A percentile compares a stretch with the other conserved stretches of the same genome.
Conservation (phyloP, 768 basidiomycete species). For the Boletellus ananas region DNA sequence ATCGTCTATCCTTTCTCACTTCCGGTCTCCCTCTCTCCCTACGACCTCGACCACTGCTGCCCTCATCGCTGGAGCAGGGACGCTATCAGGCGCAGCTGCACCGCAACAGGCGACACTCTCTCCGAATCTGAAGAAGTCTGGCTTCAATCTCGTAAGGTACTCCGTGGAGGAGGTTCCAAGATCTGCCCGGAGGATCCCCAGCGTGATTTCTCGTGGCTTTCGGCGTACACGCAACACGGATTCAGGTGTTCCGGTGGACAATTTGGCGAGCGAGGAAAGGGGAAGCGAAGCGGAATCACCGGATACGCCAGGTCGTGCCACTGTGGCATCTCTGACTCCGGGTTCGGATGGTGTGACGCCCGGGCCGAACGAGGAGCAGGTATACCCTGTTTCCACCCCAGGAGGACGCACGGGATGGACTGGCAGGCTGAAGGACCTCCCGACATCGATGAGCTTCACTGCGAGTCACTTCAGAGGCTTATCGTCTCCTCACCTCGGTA, state of each 20-base stretch:
- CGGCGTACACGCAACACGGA: conserved; percentile 13
- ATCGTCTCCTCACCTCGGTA: conserved; percentile 10
- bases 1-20: conserved; percentile 23
- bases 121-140: conserved; percentile 59
- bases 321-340: conserved; percentile 14
- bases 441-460: conserved; percentile 25
- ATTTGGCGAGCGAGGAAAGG: background rate
- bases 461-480: conserved; percentile 11
- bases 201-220: background rate
- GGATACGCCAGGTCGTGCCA: conserved; percentile 14
- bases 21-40: conserved; percentile 20
- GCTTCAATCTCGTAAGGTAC: conserved; percentile 64
- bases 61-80: conserved; percentile 66
- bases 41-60: conserved; percentile 39
- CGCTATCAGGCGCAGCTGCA: conserved; percentile 58
- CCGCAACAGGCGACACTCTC: conserved; percentile 45
- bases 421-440: conserved; percentile 38
- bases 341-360: conserved; percentile 6
- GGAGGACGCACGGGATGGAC: conserved; percentile 31
- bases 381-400: background rate
- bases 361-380: background rate
- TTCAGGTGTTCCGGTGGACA: conserved; percentile 4
- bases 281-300: conserved; percentile 12
- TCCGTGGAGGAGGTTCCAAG: conserved; percentile 14
- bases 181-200: background rate